A percentile compares a stretch with the other conserved stretches of the same genome.
phyloP scores from a whole-genome alignment of 23 red algal genomes.

The Agarophyton chilense region DNA sequence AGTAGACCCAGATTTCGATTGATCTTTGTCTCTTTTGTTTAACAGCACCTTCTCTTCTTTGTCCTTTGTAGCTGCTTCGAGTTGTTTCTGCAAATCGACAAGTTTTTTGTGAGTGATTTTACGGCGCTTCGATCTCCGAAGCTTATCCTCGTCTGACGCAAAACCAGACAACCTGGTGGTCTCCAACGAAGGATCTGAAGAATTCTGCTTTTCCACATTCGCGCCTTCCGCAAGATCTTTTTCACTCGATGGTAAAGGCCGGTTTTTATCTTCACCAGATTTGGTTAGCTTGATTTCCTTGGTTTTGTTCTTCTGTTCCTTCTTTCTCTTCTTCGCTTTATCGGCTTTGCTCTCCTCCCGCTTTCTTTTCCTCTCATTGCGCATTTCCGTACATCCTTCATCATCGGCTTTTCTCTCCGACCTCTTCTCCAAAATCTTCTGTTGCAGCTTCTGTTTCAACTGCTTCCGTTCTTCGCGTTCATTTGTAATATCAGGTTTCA shows the following conservation, averaged over 20 bases:
- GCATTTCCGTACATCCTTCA: neutral
- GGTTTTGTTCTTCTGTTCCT: neutral
- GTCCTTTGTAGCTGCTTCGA: slow-evolving; percentile 45
- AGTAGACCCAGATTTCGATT: neutral
- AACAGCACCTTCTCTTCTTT: slow-evolving; percentile 13
- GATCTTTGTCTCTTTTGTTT: neutral
- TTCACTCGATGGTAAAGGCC: neutral
- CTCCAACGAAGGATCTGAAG: slow-evolving; percentile 29
- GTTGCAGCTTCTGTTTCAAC: slow-evolving; percentile 28
- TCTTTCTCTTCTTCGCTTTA: slow-evolving; percentile 41
- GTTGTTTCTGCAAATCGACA: slow-evolving; percentile 38
- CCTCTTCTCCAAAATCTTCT: slow-evolving; percentile 53
- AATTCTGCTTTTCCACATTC: neutral
- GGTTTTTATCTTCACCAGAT: neutral
- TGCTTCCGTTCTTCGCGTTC: slow-evolving; percentile 8
- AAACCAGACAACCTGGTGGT: slow-evolving; percentile 52
- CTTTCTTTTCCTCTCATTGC: slow-evolving; percentile 35
- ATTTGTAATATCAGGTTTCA: neutral
- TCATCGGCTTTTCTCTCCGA: slow-evolving; percentile 60
- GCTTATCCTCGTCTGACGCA: slow-evolving; percentile 31
- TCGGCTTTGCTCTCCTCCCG: slow-evolving; percentile 33
- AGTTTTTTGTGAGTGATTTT: slow-evolving; percentile 39
- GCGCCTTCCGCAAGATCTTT: neutral
- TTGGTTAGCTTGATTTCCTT: neutral
- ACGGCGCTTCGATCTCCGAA: slow-evolving; percentile 17